These are phyloP conservation scores for Fabrea salina DNA, from an alignment of 169 alveolate species.

Conservation along the genomic window DNA sequence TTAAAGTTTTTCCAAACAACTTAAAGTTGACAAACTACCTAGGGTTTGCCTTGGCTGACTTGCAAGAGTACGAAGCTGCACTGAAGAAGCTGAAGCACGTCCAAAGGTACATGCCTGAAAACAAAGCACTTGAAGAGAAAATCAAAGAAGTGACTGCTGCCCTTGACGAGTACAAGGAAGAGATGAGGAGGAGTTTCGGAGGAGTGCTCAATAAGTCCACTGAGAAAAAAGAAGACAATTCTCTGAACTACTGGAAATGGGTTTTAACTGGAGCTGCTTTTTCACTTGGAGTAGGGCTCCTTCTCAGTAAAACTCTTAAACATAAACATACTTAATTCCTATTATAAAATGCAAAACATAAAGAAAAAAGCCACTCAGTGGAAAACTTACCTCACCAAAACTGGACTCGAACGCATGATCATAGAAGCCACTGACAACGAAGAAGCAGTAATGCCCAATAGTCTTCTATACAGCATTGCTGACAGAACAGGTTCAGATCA, in stretches of 20 bases:
- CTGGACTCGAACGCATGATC: conserved; percentile 3
- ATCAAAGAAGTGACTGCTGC: not conserved
- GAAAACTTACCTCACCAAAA: not conserved
- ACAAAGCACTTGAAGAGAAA: not conserved
- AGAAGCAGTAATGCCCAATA: not conserved
- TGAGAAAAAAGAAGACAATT: not conserved
- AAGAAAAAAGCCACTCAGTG: not conserved
- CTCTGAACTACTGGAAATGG: no score
- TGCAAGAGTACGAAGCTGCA: conserved; percentile 12
- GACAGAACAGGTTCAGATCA: not conserved
- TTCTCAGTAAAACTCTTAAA: no score
- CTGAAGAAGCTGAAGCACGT: not conserved
- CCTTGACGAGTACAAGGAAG: not conserved
- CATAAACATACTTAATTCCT: no score
- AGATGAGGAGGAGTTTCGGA: conserved; percentile 24
- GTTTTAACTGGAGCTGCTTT: no score
- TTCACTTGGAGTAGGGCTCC: no score
- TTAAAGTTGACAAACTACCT: not conserved
- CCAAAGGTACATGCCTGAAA: not conserved
- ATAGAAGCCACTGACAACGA: not conserved
- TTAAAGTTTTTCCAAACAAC: conserved; percentile 2
- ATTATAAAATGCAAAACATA: not conserved
- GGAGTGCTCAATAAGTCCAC: not conserved
- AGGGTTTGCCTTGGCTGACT: not conserved
- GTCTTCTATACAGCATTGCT: not conserved